phyloP scores from a whole-genome alignment of 2,329 filamentous ascomycete genomes.

The Xylariaceae sp. region DNA sequence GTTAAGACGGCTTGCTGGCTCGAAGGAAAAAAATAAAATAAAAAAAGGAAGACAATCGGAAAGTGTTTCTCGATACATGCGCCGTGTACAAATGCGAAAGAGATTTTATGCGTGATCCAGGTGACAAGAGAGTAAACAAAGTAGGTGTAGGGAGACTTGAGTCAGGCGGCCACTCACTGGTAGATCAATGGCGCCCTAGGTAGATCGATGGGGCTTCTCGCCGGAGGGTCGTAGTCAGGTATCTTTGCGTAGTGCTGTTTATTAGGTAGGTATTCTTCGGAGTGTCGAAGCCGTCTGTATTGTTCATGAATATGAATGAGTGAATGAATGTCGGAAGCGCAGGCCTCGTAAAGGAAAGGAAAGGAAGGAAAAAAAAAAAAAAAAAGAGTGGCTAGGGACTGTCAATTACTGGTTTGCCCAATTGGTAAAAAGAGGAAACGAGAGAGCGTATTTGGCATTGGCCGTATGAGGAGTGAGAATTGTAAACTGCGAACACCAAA shows the following conservation, averaged over 20 bases:
- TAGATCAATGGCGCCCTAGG: not conserved
- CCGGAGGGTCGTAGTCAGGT: not conserved
- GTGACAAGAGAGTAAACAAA: not conserved
- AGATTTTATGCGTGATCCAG: not conserved
- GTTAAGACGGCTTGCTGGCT: too few relatives aligned
- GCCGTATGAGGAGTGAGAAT: constrained; percentile 23
- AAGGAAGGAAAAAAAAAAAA: not conserved
- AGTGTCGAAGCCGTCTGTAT: not conserved
- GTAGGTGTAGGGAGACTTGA: not conserved
- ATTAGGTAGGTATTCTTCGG: not conserved
- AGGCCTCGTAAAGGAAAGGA: not conserved
- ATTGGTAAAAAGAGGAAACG: constrained; percentile 4
- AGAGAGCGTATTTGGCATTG: constrained; percentile 11
- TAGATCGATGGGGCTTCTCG: too few relatives aligned
- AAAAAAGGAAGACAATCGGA: not conserved
- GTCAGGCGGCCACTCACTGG: not conserved
- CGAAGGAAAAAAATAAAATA: not conserved
- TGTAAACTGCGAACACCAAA: constrained; percentile 12
- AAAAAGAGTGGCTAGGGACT: constrained; percentile 1
- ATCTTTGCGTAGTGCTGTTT: not conserved
- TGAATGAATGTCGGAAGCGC: not conserved
- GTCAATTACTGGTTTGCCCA: constrained; percentile 11
- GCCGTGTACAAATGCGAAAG: not conserved
- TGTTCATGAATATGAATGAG: not conserved
- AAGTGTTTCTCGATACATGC: not conserved